Evolutionary conservation across 2,329 filamentous ascomycete species (phyloP).

Genomic region (Anthostomella pinea): DNA sequence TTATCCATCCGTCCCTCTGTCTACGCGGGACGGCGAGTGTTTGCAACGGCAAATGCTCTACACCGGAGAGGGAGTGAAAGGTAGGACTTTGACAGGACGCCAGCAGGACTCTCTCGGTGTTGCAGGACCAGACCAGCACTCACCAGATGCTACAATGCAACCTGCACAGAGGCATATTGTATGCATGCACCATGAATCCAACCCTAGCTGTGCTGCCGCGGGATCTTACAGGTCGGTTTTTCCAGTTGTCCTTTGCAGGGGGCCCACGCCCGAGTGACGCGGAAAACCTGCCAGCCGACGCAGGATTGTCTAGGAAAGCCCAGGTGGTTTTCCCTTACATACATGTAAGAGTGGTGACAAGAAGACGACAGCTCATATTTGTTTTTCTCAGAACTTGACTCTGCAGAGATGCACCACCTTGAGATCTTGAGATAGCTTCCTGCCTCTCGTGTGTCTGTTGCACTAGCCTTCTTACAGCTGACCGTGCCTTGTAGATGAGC

Average conservation of each 20-base stretch:
- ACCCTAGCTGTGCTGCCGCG: conserved; percentile 11
- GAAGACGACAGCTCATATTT: too few species aligned
- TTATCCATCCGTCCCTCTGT: too few species aligned
- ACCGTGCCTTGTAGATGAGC: too few species aligned
- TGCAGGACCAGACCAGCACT: not conserved
- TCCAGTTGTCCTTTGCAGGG: conserved; percentile 14
- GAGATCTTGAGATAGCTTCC: too few species aligned
- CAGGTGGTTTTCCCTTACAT: not conserved
- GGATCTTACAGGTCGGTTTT: conserved; percentile 24
- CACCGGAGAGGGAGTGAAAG: too few species aligned
- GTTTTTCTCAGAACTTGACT: too few species aligned
- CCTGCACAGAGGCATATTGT: conserved; percentile 4
- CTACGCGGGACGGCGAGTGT: too few species aligned
- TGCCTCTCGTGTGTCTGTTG: too few species aligned
- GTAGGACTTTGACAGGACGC: not conserved
- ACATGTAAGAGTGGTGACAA: too few species aligned
- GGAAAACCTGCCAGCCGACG: conserved; percentile 17
- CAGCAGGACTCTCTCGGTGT: conserved; percentile 1
- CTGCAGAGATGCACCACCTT: too few species aligned
- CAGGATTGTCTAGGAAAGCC: not conserved
- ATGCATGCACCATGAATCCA: conserved; percentile 16
- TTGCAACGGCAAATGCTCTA: too few species aligned
- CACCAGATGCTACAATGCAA: not conserved
- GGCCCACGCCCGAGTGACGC: conserved; percentile 24
- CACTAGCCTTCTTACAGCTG: too few species aligned